Evolutionary conservation across 2,329 filamentous ascomycete genomes (phyloP).

Genomic region (Arthrobotrys iridis): DNA sequence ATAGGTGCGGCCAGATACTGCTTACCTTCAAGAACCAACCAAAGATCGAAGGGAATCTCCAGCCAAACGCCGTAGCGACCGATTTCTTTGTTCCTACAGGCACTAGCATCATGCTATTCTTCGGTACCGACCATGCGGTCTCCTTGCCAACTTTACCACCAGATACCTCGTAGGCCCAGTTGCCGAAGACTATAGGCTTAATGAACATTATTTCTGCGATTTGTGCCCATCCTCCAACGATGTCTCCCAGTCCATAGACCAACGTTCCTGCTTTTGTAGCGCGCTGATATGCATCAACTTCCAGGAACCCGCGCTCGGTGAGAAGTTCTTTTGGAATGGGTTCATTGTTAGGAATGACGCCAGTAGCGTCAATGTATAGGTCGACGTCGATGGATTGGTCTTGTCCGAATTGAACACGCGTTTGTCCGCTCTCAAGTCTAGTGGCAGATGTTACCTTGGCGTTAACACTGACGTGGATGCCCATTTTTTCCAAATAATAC

Average conservation of each 20-base stretch:
- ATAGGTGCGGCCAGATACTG: neutral
- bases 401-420: conserved; percentile 28
- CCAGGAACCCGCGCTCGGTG: conserved; percentile 40
- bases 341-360: conserved; percentile 43
- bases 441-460: conserved; percentile 17
- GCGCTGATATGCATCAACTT: conserved; percentile 40
- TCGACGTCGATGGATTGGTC: conserved; percentile 45
- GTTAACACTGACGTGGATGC: conserved; percentile 27
- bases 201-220: conserved; percentile 46
- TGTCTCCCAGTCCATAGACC: conserved; percentile 48
- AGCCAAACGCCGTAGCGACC: conserved; percentile 43
- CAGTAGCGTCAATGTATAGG: conserved; percentile 49
- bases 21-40: conserved; percentile 48
- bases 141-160: conserved; percentile 48
- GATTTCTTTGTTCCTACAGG: conserved; percentile 46
- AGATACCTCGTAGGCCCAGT: conserved; percentile 48
- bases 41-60: conserved; percentile 42
- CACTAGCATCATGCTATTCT: conserved; percentile 49
- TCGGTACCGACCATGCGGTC: conserved; percentile 22
- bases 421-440: conserved; percentile 41
- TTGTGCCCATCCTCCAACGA: conserved; percentile 43
- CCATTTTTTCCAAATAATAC: conserved; percentile 40
- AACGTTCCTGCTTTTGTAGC: conserved; percentile 38
- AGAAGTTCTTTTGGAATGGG: conserved; percentile 39
- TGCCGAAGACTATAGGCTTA: conserved; percentile 26